Evolutionary conservation across 768 basidiomycete genomes (phyloP).

Genomic region (Hebeloma cylindrosporum): DNA sequence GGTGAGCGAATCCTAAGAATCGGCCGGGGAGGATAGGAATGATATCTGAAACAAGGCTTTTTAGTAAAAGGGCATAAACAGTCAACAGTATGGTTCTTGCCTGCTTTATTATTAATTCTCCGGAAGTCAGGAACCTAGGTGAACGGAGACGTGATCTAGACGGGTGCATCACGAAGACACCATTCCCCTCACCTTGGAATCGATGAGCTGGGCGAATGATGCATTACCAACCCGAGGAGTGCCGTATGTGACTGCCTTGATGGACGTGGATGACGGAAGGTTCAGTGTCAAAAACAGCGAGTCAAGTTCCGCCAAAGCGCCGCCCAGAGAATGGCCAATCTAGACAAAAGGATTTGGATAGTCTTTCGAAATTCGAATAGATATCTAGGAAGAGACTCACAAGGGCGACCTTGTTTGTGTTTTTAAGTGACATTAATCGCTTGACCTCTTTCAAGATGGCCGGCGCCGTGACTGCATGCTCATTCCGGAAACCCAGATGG

Average conservation of each 20-base stretch:
- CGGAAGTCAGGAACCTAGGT: conserved; percentile 36
- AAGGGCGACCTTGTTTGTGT: conserved; percentile 28
- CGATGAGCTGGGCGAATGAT: conserved; percentile 52
- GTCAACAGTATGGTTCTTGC: conserved; percentile 9
- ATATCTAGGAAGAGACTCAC: conserved; percentile 37
- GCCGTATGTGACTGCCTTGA: conserved; percentile 48
- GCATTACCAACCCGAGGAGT: conserved; percentile 53
- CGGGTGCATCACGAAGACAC: background rate
- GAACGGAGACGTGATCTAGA: background rate
- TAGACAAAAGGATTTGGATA: conserved; percentile 7
- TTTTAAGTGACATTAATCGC: conserved; percentile 34
- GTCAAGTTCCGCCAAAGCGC: conserved; percentile 52
- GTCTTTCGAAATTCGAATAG: background rate
- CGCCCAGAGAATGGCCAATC: conserved; percentile 55
- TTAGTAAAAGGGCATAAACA: background rate
- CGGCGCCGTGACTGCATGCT: conserved; percentile 38
- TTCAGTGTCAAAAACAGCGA: conserved; percentile 48
- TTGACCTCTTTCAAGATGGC: conserved; percentile 44
- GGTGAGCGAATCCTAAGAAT: conserved; percentile 50
- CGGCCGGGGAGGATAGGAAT: conserved; percentile 59
- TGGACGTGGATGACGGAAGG: conserved; percentile 38
- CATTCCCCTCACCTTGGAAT: conserved; percentile 37
- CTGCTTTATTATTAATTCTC: conserved; percentile 41
- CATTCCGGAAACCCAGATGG: conserved; percentile 50
- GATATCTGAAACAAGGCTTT: conserved; percentile 29